Evolutionary conservation across 176 grass and related monocot genomes (phyloP), one percentile per base, ranked within the genome.

Genomic region (Bolboschoenus planiculmis): DNA sequence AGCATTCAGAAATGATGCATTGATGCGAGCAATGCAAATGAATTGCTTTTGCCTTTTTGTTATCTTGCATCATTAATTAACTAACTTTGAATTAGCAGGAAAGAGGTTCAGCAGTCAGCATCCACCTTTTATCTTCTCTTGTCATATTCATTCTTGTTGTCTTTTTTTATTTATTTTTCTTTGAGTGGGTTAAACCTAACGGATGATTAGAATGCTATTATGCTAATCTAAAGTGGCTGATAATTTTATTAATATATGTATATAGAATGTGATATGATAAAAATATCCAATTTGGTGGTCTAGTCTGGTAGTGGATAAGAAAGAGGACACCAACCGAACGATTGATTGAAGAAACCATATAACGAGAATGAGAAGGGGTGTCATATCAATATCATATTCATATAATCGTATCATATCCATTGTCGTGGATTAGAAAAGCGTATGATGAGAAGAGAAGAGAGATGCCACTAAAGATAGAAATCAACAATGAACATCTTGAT

Each of bases 151-250:
- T 20, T 20, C 63, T 30, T 31, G 4, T 18, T 16, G 14, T 66
- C 18, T 35, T n/a, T 40, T 42, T n/a, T 70, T 11, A 30, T 60
- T 30, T 33, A 5, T 46, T 44, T 4, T 13, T 43, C n/a, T 11
- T 43, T 43, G 7, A 26, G 67, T 73, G 39, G 39, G n/a, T 46
- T 46, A 44, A 73, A 73, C 67, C 67, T 73, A 73, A 73, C 67
- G 24, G 14, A 44, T 46, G 5, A 73, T 43, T 3, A 44, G n/a
- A 43, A 18, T 35, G 62, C 4, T 65, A 43, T 71, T 5, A 3
- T 43, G 37, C 39, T 70, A 42, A 72, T 24, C 67, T 24, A 44
- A 44, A 15, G 8, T 24, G 9, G 39, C 39, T 72, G 20, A 71
- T 65, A 65, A 35, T 65, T 65, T 20, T 15, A 13, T 53, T 1